phyloP scores from a whole-genome alignment of 2,329 filamentous ascomycete genomes.

The Ascochyta clinopodiicola region DNA sequence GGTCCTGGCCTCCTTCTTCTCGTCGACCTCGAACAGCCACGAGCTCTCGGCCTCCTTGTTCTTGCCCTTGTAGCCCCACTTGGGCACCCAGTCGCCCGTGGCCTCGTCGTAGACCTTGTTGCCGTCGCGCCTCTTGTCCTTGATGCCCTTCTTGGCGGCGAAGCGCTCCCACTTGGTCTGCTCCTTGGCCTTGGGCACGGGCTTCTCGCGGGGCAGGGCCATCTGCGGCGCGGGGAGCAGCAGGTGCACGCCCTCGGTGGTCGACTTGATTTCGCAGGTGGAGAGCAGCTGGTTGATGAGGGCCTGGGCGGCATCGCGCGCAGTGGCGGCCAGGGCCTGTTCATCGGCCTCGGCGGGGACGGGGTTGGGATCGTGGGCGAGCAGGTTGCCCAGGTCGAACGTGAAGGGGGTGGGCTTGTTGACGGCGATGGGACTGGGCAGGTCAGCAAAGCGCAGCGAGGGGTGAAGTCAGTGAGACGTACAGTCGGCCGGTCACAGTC shows the following conservation, averaged over 20 bases:
- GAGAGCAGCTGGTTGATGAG: conserved; percentile 94
- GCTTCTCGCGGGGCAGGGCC: conserved; percentile 86
- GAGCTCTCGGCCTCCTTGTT: conserved; percentile 84
- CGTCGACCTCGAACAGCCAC: conserved; percentile 92
- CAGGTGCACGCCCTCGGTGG: conserved; percentile 74
- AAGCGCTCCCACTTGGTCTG: conserved; percentile 97
- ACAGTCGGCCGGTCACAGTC: conserved; percentile 41
- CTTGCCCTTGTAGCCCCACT: conserved; percentile 93
- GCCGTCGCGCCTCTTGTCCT: conserved; percentile 81
- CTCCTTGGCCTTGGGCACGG: conserved; percentile 78
- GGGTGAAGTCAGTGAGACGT: conserved; percentile 16
- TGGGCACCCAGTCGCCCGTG: conserved; percentile 85
- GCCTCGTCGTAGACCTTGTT: conserved; percentile 86
- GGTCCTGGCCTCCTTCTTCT: conserved; percentile 69
- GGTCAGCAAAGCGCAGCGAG: conserved; percentile 13
- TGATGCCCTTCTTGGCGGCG: conserved; percentile 96
- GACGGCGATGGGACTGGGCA: conserved; percentile 42
- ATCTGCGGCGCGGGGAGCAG: conserved; percentile 75
- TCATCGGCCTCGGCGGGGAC: conserved; percentile 68
- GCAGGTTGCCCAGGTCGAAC: conserved; percentile 88
- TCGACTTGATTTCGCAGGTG: conserved; percentile 79
- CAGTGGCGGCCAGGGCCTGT: conserved; percentile 71
- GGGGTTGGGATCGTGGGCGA: conserved; percentile 87
- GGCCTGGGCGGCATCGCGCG: conserved; percentile 88
- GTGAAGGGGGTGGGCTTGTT: conserved; percentile 87